These are phyloP conservation scores for Pleurotus pulmonarius DNA, from an alignment of 768 basidiomycete genomes.

Conservation along the genomic window DNA sequence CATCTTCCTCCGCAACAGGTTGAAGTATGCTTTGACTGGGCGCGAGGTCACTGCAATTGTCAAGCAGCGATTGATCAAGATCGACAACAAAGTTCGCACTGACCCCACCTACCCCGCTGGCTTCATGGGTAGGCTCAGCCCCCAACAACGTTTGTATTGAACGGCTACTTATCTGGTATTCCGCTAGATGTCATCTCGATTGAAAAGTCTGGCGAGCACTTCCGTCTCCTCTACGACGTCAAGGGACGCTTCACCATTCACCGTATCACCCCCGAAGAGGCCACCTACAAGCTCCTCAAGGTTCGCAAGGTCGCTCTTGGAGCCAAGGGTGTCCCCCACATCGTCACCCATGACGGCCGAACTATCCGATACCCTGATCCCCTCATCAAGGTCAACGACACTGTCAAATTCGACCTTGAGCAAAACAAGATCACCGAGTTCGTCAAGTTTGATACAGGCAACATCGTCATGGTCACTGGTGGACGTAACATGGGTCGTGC, in stretches of 20 bases:
- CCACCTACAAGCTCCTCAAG: constrained; percentile 93
- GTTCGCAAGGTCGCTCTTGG: constrained; percentile 92
- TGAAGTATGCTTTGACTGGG: constrained; percentile 98
- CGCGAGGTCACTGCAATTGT: constrained; percentile 95
- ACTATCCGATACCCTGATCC: constrained; percentile 99
- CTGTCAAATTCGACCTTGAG: constrained; percentile 94
- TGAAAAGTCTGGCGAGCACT: constrained; percentile 98
- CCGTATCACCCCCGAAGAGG: constrained; percentile 98
- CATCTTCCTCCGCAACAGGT: constrained; percentile 96
- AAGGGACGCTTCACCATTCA: constrained; percentile 99
- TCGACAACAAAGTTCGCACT: constrained; percentile 97
- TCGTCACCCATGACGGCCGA: constrained; percentile 98
- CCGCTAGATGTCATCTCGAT: constrained; percentile 87
- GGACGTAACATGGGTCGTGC: constrained; percentile 99
- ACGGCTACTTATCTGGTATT: background rate
- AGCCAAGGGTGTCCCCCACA: constrained; percentile 89
- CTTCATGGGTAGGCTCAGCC: constrained; percentile 77
- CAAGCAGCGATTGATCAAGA: constrained; percentile 95
- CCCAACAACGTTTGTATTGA: background rate
- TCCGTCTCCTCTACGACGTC: constrained; percentile 98
- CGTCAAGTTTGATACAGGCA: constrained; percentile 96
- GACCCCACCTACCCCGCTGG: constrained; percentile 96
- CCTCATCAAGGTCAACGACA: constrained; percentile 91
- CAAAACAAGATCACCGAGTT: constrained; percentile 90
- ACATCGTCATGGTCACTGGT: constrained; percentile 96